Evolutionary conservation across 2,329 filamentous ascomycete species (phyloP).

Genomic region (Thermochaetoides dissita): DNA sequence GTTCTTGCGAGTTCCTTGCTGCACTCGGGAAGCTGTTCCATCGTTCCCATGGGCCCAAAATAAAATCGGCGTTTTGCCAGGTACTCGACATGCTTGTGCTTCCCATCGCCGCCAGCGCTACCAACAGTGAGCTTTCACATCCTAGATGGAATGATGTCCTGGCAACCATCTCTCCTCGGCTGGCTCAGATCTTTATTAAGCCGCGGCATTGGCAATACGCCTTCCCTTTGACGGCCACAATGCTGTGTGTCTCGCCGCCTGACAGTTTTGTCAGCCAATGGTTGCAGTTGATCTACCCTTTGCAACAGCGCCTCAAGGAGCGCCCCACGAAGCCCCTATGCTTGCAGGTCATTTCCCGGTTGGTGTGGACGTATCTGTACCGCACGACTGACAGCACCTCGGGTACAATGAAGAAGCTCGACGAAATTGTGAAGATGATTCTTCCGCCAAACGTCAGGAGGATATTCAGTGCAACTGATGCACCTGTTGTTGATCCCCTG

Average conservation of each 20-base stretch:
- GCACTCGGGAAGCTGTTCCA: conserved; percentile 70
- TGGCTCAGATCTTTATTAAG: conserved; percentile 77
- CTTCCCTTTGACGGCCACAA: conserved; percentile 73
- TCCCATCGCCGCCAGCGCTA: conserved; percentile 71
- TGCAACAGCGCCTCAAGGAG: conserved; percentile 76
- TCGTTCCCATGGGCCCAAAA: conserved; percentile 69
- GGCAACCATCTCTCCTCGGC: conserved; percentile 59
- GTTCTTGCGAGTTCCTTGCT: conserved; percentile 78
- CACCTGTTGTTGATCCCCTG: conserved; percentile 71
- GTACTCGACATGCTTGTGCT: conserved; percentile 76
- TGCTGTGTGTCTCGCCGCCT: conserved; percentile 75
- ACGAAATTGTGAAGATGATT: conserved; percentile 76
- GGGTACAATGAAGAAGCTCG: conserved; percentile 61
- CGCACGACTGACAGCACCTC: conserved; percentile 60
- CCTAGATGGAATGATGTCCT: conserved; percentile 82
- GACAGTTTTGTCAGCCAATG: conserved; percentile 78
- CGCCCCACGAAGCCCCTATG: conserved; percentile 63
- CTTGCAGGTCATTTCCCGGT: conserved; percentile 74
- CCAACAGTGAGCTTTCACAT: conserved; percentile 58
- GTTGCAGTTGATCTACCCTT: conserved; percentile 63
- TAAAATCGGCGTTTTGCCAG: conserved; percentile 92
- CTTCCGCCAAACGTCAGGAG: conserved; percentile 61
- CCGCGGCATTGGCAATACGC: conserved; percentile 82
- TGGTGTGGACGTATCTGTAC: conserved; percentile 92
- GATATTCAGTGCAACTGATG: conserved; percentile 69